A percentile compares a stretch with the other conserved stretches of the same genome.
Evolutionary conservation across 2,329 filamentous ascomycete genomes (phyloP).

Genomic region (Gremmenia infestans): DNA sequence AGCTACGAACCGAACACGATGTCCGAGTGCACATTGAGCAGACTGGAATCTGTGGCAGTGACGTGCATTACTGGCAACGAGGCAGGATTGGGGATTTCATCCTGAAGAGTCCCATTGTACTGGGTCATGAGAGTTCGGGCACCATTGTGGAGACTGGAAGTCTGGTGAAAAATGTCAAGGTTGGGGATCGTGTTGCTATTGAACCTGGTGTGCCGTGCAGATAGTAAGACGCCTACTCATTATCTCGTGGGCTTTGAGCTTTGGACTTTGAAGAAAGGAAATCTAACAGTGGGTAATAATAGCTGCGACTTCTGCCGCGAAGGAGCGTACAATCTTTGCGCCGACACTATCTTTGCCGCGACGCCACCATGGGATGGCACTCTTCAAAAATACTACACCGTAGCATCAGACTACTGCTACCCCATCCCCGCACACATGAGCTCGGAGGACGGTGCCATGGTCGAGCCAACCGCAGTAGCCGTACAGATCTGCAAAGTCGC

Average conservation of each 20-base stretch:
- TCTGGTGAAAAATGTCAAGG: conserved; percentile 38
- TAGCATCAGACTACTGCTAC: conserved; percentile 37
- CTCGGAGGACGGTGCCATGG: conserved; percentile 32
- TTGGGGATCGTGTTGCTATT: conserved; percentile 43
- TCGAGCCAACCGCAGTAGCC: conserved; percentile 45
- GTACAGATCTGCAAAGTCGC: conserved; percentile 41
- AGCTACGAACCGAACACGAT: conserved; percentile 36
- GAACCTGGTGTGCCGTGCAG: conserved; percentile 44
- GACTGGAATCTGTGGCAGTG: conserved; percentile 43
- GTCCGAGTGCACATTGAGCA: conserved; percentile 41
- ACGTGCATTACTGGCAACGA: conserved; percentile 37
- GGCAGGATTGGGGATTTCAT: conserved; percentile 32
- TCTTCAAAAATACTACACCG: conserved; percentile 33
- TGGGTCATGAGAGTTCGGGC: conserved; percentile 43
- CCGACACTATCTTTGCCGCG: conserved; percentile 36
- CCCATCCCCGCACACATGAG: conserved; percentile 31
- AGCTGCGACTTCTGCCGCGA: conserved; percentile 35
- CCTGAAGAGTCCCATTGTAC: conserved; percentile 39
- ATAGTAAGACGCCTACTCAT: conserved; percentile 6
- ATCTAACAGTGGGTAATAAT: conserved; percentile 16
- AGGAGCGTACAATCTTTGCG: conserved; percentile 39
- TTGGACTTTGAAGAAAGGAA: background rate
- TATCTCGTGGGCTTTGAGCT: background rate
- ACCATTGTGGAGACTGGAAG: conserved; percentile 37
- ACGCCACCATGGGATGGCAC: conserved; percentile 37